Evolutionary conservation across 257 asterid species (phyloP).

Genomic region (Solanum okadae): DNA sequence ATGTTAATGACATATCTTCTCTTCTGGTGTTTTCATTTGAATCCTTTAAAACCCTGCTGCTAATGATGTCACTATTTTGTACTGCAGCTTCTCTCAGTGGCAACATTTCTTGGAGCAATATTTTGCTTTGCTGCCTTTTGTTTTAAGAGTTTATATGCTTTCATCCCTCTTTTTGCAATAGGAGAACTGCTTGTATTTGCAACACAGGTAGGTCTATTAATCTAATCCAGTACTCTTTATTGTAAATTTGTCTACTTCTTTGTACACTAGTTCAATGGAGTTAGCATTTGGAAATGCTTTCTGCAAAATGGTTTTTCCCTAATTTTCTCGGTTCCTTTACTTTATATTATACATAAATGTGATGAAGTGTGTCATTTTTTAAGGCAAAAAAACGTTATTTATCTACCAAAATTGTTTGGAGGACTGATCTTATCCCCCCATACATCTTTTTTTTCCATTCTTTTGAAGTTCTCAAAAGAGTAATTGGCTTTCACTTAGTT

Average conservation of each 20-base stretch:
- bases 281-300: background rate
- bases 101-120: slow-evolving; percentile 56
- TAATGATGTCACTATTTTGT: background rate
- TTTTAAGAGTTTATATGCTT: slow-evolving; percentile 54
- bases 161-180: slow-evolving; percentile 53
- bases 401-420: background rate
- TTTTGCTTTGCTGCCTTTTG: slow-evolving; percentile 84
- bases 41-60: background rate
- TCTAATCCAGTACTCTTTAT: slow-evolving; percentile 5
- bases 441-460: background rate
- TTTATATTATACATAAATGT: background rate
- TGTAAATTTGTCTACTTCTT: background rate
- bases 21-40: background rate
- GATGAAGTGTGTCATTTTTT: background rate
- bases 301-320: background rate
- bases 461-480: background rate
- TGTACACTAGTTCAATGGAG: background rate
- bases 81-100: slow-evolving; percentile 65
- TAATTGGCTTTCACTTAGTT: background rate
- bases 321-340: background rate
- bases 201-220: slow-evolving; percentile 54
- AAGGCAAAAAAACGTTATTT: background rate
- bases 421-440: background rate
- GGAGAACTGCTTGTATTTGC: slow-evolving; percentile 86
- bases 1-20: background rate